Evolutionary conservation across 2,329 filamentous ascomycete genomes (phyloP), one percentile per base, ranked within the genome.

Genomic region (Trichoderma cornu-damae): DNA sequence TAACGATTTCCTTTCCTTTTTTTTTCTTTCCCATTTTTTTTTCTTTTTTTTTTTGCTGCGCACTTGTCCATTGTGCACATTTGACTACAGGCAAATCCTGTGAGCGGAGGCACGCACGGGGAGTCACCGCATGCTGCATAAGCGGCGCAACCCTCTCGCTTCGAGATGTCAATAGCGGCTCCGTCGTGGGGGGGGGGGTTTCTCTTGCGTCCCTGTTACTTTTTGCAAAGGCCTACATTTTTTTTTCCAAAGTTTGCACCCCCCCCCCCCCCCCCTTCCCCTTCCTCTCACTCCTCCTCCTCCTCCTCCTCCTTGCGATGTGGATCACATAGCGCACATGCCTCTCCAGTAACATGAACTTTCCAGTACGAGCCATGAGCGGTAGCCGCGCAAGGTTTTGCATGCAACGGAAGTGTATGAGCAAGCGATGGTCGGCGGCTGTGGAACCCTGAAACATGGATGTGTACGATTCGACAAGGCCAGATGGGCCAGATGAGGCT

Each of bases 91-190:
- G 42, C 40, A 48, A 47, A 58, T 38, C 38, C 49, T 47, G 42
- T 50, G 43, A 42, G 49, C 49, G 56, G 56, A 52, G 47, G 49
- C 34, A 37, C 28, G 46, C 54, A 40, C 57, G 43, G 63, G 62
- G 61, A 50, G 51, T 55, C 42, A 46, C 16, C 65, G 61, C 58
- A 67, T 61, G 60, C 51, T 67, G 68, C 68, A 69, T 69, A 65
- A 68, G 66, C 65, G 64, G 62, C 64, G 60, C 63, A 63, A 62
- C 62, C 60, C 38, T 40, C 56, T 34, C 42, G 44, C 56, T 44
- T 53, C 42, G 34, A 34, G 49, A 42, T 30, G 51, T 54, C 42
- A 46, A 54, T 54, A 47, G 32, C 32, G 51, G 51, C 42, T 28
- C 42, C 34, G 12, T 47, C 32, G 51, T 35, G 40, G n/a, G 18